These are phyloP conservation scores for Helianthus annuus DNA, from an alignment of 129 eudicot species.

Conservation along the genomic window HanXRQr2.0-SUNRISE NC_035449.2:40561241-40561740, in stretches of 20 bases:
- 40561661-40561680: conserved; percentile 49
- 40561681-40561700: conserved; percentile 65
- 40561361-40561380: conserved; percentile 1
- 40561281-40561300: neutral
- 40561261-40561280: conserved; percentile 3
- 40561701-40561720: conserved; percentile 44
- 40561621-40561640: conserved; percentile 59
- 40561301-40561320: neutral
- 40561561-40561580: conserved; percentile 93
- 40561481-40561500: neutral
- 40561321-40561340: neutral
- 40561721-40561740: conserved; percentile 5
- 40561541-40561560: conserved; percentile 92
- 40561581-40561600: conserved; percentile 85
- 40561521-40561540: conserved; percentile 60
- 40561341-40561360: neutral
- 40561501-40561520: neutral
- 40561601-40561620: conserved; percentile 76
- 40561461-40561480: conserved; percentile 1
- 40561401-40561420: neutral
- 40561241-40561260: neutral
- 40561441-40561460: neutral
- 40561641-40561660: conserved; percentile 60
- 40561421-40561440: neutral
- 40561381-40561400: neutral